Evolutionary conservation across 2,329 filamentous ascomycete genomes (phyloP).

Genomic region (Aspergillus fischeri): DNA sequence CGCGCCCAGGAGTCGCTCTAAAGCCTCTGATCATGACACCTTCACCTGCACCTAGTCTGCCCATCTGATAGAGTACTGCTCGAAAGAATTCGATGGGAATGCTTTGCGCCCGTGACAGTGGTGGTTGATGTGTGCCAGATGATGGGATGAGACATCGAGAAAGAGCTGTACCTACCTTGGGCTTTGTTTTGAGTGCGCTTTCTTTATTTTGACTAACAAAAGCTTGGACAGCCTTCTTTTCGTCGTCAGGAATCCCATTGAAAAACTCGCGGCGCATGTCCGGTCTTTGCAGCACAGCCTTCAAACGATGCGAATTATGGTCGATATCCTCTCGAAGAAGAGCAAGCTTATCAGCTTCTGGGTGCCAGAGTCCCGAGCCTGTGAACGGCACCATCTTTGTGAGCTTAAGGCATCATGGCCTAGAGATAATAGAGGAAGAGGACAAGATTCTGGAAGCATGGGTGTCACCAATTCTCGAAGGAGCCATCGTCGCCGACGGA

Average conservation of each 20-base stretch:
- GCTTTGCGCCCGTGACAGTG: neutral
- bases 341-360: slow-evolving; percentile 62
- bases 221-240: slow-evolving; percentile 61
- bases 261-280: slow-evolving; percentile 64
- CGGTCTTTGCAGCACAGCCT: slow-evolving; percentile 59
- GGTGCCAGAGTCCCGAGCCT: slow-evolving; percentile 79
- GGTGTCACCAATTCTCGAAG: neutral
- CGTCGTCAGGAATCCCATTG: slow-evolving; percentile 50
- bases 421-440: neutral
- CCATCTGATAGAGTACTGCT: neutral
- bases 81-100: neutral
- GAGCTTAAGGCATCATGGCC: slow-evolving; percentile 1
- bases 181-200: slow-evolving; percentile 77
- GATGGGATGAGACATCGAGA: neutral
- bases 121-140: neutral
- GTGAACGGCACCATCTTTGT: slow-evolving; percentile 11
- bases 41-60: too few species aligned
- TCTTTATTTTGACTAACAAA: slow-evolving; percentile 68
- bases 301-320: slow-evolving; percentile 65
- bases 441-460: neutral
- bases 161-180: slow-evolving; percentile 60
- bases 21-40: neutral
- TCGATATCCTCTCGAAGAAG: slow-evolving; percentile 72
- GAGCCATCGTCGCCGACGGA: neutral
- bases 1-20: neutral